Evolutionary conservation across 371 early-diverging fungal species (phyloP), one percentile per base, ranked within the genome.

Genomic region (Rhizopus microsporus): DNA sequence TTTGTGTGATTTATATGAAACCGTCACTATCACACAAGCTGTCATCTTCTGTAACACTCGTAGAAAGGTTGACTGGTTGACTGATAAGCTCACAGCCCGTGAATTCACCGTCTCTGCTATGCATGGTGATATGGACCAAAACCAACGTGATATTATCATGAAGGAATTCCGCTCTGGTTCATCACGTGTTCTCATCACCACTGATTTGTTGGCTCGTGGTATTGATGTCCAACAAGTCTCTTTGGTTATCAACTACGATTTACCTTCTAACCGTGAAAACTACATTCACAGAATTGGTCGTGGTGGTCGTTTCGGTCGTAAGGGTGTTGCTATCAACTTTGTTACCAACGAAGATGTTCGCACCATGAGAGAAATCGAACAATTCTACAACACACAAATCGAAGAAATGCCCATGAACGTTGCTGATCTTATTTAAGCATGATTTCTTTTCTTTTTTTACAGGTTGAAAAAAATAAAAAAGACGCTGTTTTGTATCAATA

Each of bases 241-340:
- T 42, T 86, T 99, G 63, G 99, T 98, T 63, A 81, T 75, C 69
- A 80, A 80, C 89, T 97, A 99, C 76, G 99, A 99, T 75, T 88
- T 99, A 56, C 98, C 99, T 57, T 71, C 85, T 54, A 93, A 94
- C 83, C 91, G 93, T 74, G 98, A 98, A 81, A 93, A 92, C 82
- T 98, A 98, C 78, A 95, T 98, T 69, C 97, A 96, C 76, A 86
- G 99, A 77, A 99, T 99, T 74, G 99, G 99, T 80, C 92, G 99
- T 79, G 92, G 95, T 69, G 99, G 99, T 73, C 94, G 99, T 72
- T 99, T 97, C 86, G 99, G 99, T 72, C 91, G 99, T 82, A 99
- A 98, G 87, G 99, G 99, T 85, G 96, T 99, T 60, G 99, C 99
- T 52, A 97, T 99, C 81, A 99, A 99, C 87, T 95, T 99, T 83